Conservation (phyloP, 2,329 filamentous ascomycete species). For the Colletotrichum phormii region DNA sequence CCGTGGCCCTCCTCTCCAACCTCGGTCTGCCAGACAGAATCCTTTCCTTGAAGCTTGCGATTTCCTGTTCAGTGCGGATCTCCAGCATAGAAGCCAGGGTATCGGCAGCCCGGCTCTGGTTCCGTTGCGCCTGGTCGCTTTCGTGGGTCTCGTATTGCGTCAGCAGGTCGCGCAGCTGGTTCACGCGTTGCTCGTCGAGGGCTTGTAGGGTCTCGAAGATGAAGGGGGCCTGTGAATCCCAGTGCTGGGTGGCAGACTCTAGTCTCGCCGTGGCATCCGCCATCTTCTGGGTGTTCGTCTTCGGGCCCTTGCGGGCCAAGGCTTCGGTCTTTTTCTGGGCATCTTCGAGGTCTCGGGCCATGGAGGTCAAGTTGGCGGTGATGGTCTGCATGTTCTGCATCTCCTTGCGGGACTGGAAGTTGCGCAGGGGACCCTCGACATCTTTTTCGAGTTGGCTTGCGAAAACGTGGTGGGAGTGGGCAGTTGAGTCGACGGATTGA, state of each 20-base stretch:
- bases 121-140: conserved; percentile 84
- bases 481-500: conserved; percentile 81
- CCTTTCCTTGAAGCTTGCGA: conserved; percentile 53
- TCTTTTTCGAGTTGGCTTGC: conserved; percentile 87
- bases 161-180: conserved; percentile 88
- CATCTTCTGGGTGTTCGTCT: conserved; percentile 81
- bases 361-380: conserved; percentile 79
- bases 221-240: conserved; percentile 94
- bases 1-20: conserved; percentile 55
- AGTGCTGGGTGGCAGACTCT: conserved; percentile 84
- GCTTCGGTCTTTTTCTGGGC: conserved; percentile 90
- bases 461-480: conserved; percentile 84
- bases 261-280: conserved; percentile 79
- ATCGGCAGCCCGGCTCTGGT: conserved; percentile 78
- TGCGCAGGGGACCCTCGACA: conserved; percentile 85
- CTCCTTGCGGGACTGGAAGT: conserved; percentile 80
- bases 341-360: conserved; percentile 87
- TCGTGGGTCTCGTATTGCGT: conserved; percentile 96
- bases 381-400: conserved; percentile 85
- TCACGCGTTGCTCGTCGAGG: conserved; percentile 88
- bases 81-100: conserved; percentile 87
- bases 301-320: conserved; percentile 81
- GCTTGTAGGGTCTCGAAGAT: conserved; percentile 94
- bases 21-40: conserved; percentile 38
- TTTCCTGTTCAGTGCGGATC: conserved; percentile 87